Conservation (phyloP, 352 stramenopile species). For the Pythium oligandrum region DNA sequence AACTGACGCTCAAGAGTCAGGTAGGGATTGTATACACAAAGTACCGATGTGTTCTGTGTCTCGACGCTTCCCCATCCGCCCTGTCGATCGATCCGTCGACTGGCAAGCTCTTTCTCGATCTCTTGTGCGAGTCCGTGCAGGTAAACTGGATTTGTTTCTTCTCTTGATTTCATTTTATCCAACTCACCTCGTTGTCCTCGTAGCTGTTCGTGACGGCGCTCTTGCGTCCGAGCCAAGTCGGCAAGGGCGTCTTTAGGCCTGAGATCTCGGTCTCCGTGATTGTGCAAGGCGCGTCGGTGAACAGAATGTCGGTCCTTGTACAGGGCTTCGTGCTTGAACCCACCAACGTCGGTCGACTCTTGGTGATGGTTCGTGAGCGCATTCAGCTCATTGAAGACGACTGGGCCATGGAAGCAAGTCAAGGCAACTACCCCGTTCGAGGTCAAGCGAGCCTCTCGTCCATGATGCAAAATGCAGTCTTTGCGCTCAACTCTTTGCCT, state of each 20-base stretch:
- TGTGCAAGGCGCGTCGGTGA: constrained; percentile 69
- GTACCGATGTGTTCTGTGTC: constrained; percentile 80
- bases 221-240: constrained; percentile 53
- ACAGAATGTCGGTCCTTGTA: constrained; percentile 78
- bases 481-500: constrained; percentile 82
- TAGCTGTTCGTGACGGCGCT: constrained; percentile 76
- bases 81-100: constrained; percentile 75
- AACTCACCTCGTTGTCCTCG: not conserved
- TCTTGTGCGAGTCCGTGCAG: constrained; percentile 76
- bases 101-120: constrained; percentile 71
- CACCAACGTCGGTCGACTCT: constrained; percentile 45
- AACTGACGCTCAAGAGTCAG: constrained; percentile 37
- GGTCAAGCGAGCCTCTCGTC: constrained; percentile 56
- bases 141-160: constrained; percentile 13
- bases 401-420: constrained; percentile 47
- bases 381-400: constrained; percentile 82
- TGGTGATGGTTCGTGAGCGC: constrained; percentile 67
- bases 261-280: constrained; percentile 80
- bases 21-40: constrained; percentile 64
- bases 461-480: constrained; percentile 82
- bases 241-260: constrained; percentile 36
- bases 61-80: constrained; percentile 81
- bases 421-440: constrained; percentile 10
- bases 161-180: not conserved
- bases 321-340: constrained; percentile 74